Evolutionary conservation across 192 early-diverging fungal genomes (phyloP).

Genomic region (Coemansia sp.): DNA sequence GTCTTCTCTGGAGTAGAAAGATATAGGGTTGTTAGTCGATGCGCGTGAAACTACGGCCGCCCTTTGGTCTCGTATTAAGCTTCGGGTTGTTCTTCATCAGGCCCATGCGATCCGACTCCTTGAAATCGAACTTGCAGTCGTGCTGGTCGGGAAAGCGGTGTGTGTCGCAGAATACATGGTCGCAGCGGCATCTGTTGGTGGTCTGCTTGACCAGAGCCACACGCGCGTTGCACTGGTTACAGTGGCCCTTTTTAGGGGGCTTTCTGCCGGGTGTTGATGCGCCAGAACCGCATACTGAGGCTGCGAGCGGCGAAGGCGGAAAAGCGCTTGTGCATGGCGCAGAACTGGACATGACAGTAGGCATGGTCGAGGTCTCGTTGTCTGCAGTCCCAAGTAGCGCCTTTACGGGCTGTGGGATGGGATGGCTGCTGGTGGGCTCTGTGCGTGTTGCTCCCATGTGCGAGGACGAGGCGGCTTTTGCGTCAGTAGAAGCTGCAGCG

Average conservation of each 20-base stretch:
- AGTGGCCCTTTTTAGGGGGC: slow-evolving; percentile 70
- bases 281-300: slow-evolving; percentile 28
- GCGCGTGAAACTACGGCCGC: slow-evolving; percentile 73
- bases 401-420: slow-evolving; percentile 7
- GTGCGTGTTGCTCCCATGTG: background rate
- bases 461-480: slow-evolving; percentile 4
- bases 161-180: slow-evolving; percentile 71
- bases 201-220: slow-evolving; percentile 76
- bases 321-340: slow-evolving; percentile 28
- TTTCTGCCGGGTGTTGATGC: slow-evolving; percentile 46
- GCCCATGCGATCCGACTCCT: slow-evolving; percentile 65
- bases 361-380: background rate
- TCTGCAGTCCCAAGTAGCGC: background rate
- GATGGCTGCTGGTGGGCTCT: background rate
- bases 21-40: slow-evolving; percentile 44
- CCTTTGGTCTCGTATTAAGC: slow-evolving; percentile 70
- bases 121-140: slow-evolving; percentile 79
- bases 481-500: slow-evolving; percentile 16
- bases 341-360: slow-evolving; percentile 19
- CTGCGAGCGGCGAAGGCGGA: slow-evolving; percentile 29
- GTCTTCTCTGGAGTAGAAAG: background rate
- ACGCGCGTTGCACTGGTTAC: slow-evolving; percentile 67
- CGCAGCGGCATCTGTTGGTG: slow-evolving; percentile 76
- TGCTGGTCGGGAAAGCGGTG: slow-evolving; percentile 72
- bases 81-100: slow-evolving; percentile 74